A percentile compares a stretch with the other conserved stretches of the same genome.
These are phyloP conservation scores for Eutypa lata DNA, from an alignment of 2,329 filamentous ascomycete species.

Conservation along the genomic window DNA sequence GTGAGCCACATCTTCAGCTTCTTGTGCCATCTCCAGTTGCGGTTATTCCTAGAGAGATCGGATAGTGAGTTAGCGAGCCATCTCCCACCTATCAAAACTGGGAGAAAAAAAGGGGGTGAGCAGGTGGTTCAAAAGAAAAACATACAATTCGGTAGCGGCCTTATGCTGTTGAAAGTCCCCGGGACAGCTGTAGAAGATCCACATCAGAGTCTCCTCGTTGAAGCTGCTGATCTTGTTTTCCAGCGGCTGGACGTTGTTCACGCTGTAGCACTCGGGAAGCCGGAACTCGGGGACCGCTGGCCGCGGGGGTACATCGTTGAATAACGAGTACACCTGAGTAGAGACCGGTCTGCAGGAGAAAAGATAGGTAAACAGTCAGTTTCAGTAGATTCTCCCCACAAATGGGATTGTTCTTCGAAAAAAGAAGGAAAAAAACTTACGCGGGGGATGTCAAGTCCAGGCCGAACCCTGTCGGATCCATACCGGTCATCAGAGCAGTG, in stretches of 20 bases:
- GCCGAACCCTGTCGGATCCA: conserved; percentile 56
- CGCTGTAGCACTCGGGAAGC: conserved; percentile 64
- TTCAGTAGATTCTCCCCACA: neutral
- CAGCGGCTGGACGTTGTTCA: conserved; percentile 63
- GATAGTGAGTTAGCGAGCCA: too few relatives aligned
- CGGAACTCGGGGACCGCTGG: conserved; percentile 55
- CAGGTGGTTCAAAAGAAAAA: neutral
- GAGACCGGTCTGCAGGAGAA: conserved; percentile 45
- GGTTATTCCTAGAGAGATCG: conserved; percentile 60
- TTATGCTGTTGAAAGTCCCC: conserved; percentile 61
- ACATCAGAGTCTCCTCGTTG: conserved; percentile 67
- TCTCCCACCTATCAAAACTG: neutral
- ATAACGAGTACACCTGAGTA: conserved; percentile 58
- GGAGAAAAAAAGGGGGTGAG: neutral
- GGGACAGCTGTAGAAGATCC: conserved; percentile 67
- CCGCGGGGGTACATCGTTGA: conserved; percentile 57
- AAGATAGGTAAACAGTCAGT: conserved; percentile 12
- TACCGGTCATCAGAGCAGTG: conserved; percentile 56
- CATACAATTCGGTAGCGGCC: conserved; percentile 62
- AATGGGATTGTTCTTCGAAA: neutral
- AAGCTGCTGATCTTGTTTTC: conserved; percentile 65
- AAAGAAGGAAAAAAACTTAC: too few relatives aligned
- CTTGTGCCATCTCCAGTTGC: conserved; percentile 69
- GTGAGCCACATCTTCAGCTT: conserved; percentile 65
- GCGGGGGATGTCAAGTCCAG: conserved; percentile 56